Percentiles rank a stretch among this genome's conserved stretches.
phyloP scores from a whole-genome alignment of 352 stramenopile species.

The Blastocystis sp. region DNA sequence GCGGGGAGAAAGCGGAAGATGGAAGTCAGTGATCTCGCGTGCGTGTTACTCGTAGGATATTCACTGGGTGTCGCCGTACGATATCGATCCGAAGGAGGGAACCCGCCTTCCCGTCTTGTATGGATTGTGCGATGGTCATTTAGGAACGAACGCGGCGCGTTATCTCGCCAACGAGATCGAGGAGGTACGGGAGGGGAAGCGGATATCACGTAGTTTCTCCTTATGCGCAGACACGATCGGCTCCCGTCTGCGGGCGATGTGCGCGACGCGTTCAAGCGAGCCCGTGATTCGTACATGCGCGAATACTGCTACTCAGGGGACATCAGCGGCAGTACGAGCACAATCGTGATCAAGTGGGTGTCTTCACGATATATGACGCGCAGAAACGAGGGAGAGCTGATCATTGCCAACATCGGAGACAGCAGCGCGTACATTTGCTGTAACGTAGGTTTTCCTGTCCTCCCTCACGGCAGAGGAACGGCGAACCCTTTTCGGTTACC shows the following conservation, averaged over 20 bases:
- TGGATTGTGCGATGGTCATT: slow-evolving; percentile 45
- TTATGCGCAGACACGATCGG: slow-evolving; percentile 47
- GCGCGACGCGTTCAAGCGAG: slow-evolving; percentile 15
- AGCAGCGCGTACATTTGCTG: slow-evolving; percentile 46
- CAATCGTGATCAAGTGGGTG: slow-evolving; percentile 44
- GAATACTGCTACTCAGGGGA: slow-evolving; percentile 44
- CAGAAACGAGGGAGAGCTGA: slow-evolving; percentile 46
- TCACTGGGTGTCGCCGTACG: slow-evolving; percentile 58
- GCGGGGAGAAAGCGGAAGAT: slow-evolving; percentile 49
- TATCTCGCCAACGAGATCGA: slow-evolving; percentile 37
- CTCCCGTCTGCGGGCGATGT: slow-evolving; percentile 11
- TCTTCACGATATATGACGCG: neutral
- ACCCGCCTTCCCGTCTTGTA: slow-evolving; percentile 19
- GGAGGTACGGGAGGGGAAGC: neutral
- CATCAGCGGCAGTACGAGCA: slow-evolving; percentile 64
- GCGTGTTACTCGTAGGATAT: slow-evolving; percentile 22
- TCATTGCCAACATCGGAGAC: slow-evolving; percentile 65
- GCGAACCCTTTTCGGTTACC: slow-evolving; percentile 46
- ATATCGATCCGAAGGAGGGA: slow-evolving; percentile 18
- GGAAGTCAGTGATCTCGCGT: neutral
- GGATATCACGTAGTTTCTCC: slow-evolving; percentile 29
- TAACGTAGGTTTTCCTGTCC: neutral
- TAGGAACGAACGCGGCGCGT: slow-evolving; percentile 34
- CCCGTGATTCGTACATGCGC: slow-evolving; percentile 26
- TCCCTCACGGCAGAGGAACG: neutral